Base-by-base conservation (phyloP, 768 basidiomycete species). In the Russula lepida region DNA sequence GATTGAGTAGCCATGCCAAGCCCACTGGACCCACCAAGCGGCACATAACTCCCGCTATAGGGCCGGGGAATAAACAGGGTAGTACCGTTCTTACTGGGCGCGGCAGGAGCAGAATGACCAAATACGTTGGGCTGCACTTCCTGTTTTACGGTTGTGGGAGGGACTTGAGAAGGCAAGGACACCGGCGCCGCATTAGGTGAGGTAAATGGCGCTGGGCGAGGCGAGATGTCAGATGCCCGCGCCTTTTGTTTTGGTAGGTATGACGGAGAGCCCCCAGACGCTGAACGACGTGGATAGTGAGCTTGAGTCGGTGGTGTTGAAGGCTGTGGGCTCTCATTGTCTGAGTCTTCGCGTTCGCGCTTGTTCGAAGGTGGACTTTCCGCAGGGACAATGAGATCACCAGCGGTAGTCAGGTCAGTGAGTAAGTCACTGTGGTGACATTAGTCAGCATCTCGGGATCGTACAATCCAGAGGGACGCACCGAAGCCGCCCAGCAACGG, bases 401-500 rank as follows among this genome's bases (percentile, higher is more conserved):
- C 62, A 12, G 59, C 62, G 27, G 43, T 28, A 11, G 35, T 32
- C 25, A 66, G 39, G 19, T 64, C 60, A 6, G 7, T 35, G 13
- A 66, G 53, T n/a, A 66, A 19, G 51, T 66, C 64, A 15, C 64
- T 66, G 23, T 6, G 11, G 43, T 11, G 12, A 37, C 9, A 28
- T n/a, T 43, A 21, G 23, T 53, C 35, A 57, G n/a, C 25, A 54
- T 50, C n/a, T 17, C 13, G n/a, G n/a, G n/a, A n/a, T 8, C 15
- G 19, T 28, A 25, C 3, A 6, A 6, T 21, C 13, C 35, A 6
- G 23, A 51, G 19, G 5, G 7, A 27, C 62, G 25, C 17, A 65
- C 64, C 51, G 62, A 39, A 65, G 58, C 23, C 65, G 54, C 28
- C 65, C 65, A 6, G 65, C 65, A 46, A 64, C 39, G 9, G 50